Conservation (phyloP, 225 moss, liverwort and hornwort genomes). For the Asterella californica region DNA sequence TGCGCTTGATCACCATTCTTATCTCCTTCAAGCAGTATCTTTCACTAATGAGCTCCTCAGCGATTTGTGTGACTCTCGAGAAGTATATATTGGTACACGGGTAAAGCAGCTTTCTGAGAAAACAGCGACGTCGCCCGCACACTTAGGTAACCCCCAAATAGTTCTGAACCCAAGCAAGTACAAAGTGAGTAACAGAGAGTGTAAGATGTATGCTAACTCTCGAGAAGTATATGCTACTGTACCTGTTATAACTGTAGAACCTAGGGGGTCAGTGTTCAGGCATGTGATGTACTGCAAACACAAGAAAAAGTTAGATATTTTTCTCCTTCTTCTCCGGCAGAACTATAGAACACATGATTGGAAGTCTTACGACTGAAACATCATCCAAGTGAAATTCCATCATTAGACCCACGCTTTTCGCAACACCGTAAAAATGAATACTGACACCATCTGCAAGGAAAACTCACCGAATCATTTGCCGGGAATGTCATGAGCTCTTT, state of each 20-base stretch:
- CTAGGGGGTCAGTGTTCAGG: constrained; percentile 54
- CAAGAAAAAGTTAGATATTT: constrained; percentile 6
- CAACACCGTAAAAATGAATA: neutral
- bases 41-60: neutral
- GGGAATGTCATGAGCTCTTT: constrained; percentile 57
- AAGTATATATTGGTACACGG: too few species aligned
- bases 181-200: too few species aligned
- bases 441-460: too few species aligned
- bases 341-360: neutral
- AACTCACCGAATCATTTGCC: constrained; percentile 70
- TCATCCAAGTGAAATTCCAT: too few species aligned
- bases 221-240: neutral
- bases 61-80: too few species aligned
- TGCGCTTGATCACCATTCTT: neutral
- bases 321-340: too few species aligned
- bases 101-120: too few species aligned
- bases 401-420: neutral
- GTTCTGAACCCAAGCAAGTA: too few species aligned
- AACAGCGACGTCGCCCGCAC: too few species aligned
- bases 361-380: neutral
- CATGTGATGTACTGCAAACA: constrained; percentile 80
- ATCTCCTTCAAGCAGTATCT: too few species aligned
- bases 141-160: too few species aligned
- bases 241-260: constrained; percentile 72
- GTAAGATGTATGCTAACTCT: too few species aligned